A percentile compares a stretch with the other conserved stretches of the same genome.
These are phyloP conservation scores for Talaromyces sp. DNA, from an alignment of 2,329 filamentous ascomycete species.

Conservation along the genomic window DNA sequence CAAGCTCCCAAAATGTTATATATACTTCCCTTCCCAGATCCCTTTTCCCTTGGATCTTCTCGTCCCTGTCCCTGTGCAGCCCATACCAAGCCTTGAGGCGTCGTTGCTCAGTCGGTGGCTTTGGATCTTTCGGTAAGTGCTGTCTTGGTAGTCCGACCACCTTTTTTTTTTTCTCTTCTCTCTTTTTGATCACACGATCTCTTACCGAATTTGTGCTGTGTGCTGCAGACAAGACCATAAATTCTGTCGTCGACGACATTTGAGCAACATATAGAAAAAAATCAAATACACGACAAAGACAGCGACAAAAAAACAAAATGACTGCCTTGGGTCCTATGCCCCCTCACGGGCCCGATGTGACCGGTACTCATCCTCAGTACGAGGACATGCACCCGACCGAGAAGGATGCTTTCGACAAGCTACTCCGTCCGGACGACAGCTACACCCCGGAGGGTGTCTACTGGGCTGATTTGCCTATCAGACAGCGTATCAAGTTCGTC, in stretches of 20 bases:
- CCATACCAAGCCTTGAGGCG: conserved; percentile 6
- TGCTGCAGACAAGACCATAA: not conserved
- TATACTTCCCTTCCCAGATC: not conserved
- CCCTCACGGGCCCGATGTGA: conserved; percentile 46
- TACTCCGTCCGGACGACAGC: conserved; percentile 83
- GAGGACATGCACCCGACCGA: conserved; percentile 55
- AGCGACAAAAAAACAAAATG: conserved; percentile 21
- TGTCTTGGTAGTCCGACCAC: not conserved
- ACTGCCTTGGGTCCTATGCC: conserved; percentile 37
- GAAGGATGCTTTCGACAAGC: conserved; percentile 63
- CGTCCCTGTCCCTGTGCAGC: not conserved
- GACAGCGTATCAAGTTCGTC: conserved; percentile 70
- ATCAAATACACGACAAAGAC: not conserved
- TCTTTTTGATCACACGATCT: not conserved
- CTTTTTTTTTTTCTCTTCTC: not conserved
- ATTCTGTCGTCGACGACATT: not conserved
- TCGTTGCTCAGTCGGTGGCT: conserved; percentile 1
- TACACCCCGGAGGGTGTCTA: conserved; percentile 79
- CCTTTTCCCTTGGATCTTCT: not conserved
- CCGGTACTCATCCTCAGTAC: conserved; percentile 39
- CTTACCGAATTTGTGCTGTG: not conserved
- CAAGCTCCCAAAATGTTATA: not conserved
- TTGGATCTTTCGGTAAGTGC: conserved; percentile 2
- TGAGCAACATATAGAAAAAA: no score
- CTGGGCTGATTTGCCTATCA: conserved; percentile 80